Evolutionary conservation across 768 basidiomycete species (phyloP).

Genomic region (Pholiota microspora): DNA sequence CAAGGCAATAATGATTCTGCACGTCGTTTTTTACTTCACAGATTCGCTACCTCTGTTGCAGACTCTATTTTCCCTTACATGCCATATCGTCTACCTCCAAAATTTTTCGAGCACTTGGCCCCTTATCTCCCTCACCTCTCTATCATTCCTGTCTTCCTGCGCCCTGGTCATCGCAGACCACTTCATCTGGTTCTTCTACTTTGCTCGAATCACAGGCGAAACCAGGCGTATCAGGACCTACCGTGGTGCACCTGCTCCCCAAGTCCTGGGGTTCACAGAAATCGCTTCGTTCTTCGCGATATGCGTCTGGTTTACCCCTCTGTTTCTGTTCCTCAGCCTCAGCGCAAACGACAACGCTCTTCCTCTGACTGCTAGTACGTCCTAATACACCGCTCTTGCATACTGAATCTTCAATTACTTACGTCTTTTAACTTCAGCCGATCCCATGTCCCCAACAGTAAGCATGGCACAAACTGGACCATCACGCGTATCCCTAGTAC

Average conservation of each 20-base stretch:
- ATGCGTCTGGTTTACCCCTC: conserved; percentile 86
- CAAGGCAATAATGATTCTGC: conserved; percentile 77
- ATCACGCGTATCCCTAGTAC: conserved; percentile 61
- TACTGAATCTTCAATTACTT: not conserved
- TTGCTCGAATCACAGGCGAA: conserved; percentile 68
- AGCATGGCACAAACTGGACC: conserved; percentile 23
- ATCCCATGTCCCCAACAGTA: conserved; percentile 40
- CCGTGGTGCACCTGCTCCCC: conserved; percentile 32
- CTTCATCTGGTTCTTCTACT: conserved; percentile 97
- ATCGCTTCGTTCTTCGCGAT: conserved; percentile 82
- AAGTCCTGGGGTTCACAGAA: conserved; percentile 57
- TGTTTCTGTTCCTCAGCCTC: conserved; percentile 93
- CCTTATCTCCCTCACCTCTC: conserved; percentile 84
- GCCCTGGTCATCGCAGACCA: conserved; percentile 84
- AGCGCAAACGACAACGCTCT: conserved; percentile 97
- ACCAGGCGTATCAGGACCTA: conserved; percentile 54
- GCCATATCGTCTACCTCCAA: conserved; percentile 87
- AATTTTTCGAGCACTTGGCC: conserved; percentile 94
- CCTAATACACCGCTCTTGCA: conserved; percentile 7
- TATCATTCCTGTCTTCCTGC: conserved; percentile 84
- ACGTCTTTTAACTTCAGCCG: conserved; percentile 22
- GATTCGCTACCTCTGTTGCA: conserved; percentile 81
- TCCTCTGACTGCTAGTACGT: conserved; percentile 60
- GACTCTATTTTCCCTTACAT: conserved; percentile 74
- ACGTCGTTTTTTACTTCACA: conserved; percentile 71